These are phyloP conservation scores for Suhomyces faveliae DNA, from an alignment of 805 yeast genomes.

Conservation along the genomic window DNA sequence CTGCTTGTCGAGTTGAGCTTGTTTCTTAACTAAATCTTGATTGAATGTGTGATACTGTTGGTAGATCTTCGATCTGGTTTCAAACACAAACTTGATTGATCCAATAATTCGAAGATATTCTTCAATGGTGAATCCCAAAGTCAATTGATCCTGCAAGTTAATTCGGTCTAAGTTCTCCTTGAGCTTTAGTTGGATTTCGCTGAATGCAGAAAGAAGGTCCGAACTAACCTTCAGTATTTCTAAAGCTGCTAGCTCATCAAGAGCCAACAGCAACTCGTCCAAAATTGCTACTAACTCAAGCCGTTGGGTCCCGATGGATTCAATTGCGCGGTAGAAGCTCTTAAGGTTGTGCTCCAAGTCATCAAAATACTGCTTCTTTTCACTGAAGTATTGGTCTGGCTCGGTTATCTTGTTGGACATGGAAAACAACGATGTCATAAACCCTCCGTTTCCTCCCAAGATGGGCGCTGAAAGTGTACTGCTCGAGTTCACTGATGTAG, in stretches of 20 bases:
- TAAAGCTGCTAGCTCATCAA: conserved; percentile 61
- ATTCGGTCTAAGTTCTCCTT: conserved; percentile 74
- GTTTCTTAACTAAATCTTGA: conserved; percentile 47
- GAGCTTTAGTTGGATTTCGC: conserved; percentile 67
- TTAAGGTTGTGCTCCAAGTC: conserved; percentile 70
- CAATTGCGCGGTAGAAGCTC: conserved; percentile 68
- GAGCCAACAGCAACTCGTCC: conserved; percentile 60
- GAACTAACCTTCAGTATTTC: conserved; percentile 70
- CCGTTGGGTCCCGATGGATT: conserved; percentile 70
- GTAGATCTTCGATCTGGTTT: conserved; percentile 64
- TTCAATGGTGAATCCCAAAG: conserved; percentile 82
- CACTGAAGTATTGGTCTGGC: conserved; percentile 73
- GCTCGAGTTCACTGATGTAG: conserved; percentile 1
- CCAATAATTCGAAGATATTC: conserved; percentile 79
- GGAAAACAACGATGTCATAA: conserved; percentile 71
- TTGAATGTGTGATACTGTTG: conserved; percentile 41
- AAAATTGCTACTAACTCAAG: conserved; percentile 67
- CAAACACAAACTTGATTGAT: conserved; percentile 70
- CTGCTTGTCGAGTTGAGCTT: conserved; percentile 43
- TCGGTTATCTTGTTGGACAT: conserved; percentile 69
- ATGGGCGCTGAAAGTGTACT: conserved; percentile 14
- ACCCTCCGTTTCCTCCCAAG: conserved; percentile 42
- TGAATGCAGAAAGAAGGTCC: conserved; percentile 65
- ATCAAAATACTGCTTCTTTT: conserved; percentile 67
- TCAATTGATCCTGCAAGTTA: conserved; percentile 79